Conservation (phyloP, 2,329 filamentous ascomycete genomes). For the Neopestalotiopsis rosae region DNA sequence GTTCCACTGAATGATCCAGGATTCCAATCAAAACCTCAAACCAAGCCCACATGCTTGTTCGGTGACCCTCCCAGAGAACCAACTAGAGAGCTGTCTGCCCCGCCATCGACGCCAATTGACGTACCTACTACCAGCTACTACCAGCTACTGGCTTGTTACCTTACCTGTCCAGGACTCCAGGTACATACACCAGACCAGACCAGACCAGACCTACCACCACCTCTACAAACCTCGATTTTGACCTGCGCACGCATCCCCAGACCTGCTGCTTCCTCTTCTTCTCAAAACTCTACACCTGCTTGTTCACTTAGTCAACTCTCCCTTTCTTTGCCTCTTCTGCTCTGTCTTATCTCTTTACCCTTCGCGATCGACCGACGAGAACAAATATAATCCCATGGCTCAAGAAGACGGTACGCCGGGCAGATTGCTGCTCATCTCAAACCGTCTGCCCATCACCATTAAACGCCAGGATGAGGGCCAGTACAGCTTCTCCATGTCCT, state of each 20-base stretch:
- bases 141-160: not conserved
- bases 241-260: not conserved
- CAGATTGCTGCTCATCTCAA: slow-evolving; percentile 84
- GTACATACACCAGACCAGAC: not conserved
- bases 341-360: not conserved
- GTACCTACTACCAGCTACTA: not conserved
- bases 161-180: too few species aligned
- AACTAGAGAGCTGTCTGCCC: not conserved
- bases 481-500: slow-evolving; percentile 96
- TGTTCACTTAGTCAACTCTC: not conserved
- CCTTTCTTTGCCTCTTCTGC: not conserved
- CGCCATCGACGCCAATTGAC: slow-evolving; percentile 1
- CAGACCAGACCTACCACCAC: not conserved
- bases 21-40: not conserved
- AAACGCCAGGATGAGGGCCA: slow-evolving; percentile 90
- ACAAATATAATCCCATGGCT: not conserved
- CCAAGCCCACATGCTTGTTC: not conserved
- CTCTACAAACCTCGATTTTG: not conserved
- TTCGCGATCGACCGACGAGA: not conserved
- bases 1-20: not conserved
- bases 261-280: not conserved
- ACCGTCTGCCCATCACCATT: slow-evolving; percentile 95
- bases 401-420: slow-evolving; percentile 36
- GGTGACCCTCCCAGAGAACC: not conserved
- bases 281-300: not conserved